phyloP scores from a whole-genome alignment of 2,329 filamentous ascomycete species.

The Talaromyces sp. region DNA sequence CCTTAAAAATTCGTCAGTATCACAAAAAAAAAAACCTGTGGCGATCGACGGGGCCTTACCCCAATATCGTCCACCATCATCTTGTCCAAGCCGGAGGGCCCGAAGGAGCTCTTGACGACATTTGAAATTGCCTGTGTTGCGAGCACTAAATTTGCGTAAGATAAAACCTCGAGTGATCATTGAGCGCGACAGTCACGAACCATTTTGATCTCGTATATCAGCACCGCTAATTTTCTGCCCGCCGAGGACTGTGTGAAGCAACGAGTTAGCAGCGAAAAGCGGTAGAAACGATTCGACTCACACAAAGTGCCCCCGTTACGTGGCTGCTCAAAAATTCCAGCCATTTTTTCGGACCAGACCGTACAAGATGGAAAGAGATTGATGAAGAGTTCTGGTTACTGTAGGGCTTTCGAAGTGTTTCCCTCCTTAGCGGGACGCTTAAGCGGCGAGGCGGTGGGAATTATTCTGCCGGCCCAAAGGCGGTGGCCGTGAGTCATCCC shows the following conservation, averaged over 20 bases:
- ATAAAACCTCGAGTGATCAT: slow-evolving; percentile 10
- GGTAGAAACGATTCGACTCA: slow-evolving; percentile 34
- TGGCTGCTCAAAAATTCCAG: slow-evolving; percentile 92
- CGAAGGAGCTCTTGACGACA: slow-evolving; percentile 98
- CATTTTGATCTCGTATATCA: slow-evolving; percentile 96
- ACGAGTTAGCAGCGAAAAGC: slow-evolving; percentile 22
- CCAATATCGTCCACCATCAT: slow-evolving; percentile 99
- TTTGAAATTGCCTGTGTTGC: slow-evolving; percentile 97
- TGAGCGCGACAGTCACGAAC: slow-evolving; percentile 43
- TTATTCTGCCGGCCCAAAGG: slow-evolving; percentile 33
- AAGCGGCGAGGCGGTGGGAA: slow-evolving; percentile 26
- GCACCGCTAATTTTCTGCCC: slow-evolving; percentile 95
- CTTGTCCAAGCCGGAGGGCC: slow-evolving; percentile 94
- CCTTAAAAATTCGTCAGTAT: slow-evolving; percentile 45
- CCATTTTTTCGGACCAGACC: slow-evolving; percentile 53
- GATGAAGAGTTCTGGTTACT: slow-evolving; percentile 6
- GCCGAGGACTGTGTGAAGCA: slow-evolving; percentile 62
- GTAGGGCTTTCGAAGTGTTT: slow-evolving; percentile 8
- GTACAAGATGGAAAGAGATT: not conserved
- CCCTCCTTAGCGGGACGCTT: slow-evolving; percentile 8
- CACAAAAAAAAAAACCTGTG: slow-evolving; percentile 14
- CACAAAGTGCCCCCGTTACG: slow-evolving; percentile 87
- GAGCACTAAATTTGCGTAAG: slow-evolving; percentile 54
- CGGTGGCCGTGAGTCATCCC: slow-evolving; percentile 36
- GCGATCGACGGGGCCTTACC: slow-evolving; percentile 45